Conservation (phyloP, 2,329 filamentous ascomycete genomes). For the Colletotrichum sojae region DNA sequence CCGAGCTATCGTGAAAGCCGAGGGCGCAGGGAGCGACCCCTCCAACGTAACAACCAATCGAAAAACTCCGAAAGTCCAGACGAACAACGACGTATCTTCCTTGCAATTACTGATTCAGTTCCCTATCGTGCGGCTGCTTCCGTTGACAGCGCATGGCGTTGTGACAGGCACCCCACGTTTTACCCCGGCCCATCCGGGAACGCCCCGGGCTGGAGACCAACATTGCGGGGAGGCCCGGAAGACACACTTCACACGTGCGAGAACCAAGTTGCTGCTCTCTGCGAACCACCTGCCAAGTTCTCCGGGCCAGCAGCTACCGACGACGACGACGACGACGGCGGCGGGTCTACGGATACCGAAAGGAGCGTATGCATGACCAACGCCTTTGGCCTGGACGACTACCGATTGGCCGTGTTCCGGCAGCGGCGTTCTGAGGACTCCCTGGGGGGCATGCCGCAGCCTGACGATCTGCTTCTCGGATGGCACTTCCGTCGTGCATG, state of each 20-base stretch:
- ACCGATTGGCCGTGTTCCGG: background rate
- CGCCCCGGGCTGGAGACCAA: background rate
- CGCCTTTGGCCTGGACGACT: background rate
- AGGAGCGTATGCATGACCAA: background rate
- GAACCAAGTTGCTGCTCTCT: background rate
- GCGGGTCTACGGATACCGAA: background rate
- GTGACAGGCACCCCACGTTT: constrained; percentile 1
- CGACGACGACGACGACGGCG: background rate
- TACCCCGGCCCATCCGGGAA: constrained; percentile 8
- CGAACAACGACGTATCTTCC: background rate
- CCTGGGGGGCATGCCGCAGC: background rate
- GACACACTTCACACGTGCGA: too few relatives aligned
- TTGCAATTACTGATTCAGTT: constrained; percentile 4
- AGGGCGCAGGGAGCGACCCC: too few relatives aligned
- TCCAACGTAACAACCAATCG: background rate
- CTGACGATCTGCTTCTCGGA: background rate
- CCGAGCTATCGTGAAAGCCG: too few relatives aligned
- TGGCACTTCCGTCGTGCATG: background rate
- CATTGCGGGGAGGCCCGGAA: background rate
- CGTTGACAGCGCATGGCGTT: background rate
- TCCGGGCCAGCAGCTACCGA: background rate
- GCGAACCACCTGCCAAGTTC: constrained; percentile 4
- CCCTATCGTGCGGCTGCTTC: background rate
- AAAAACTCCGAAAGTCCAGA: background rate
- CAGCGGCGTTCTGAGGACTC: background rate